Base-by-base conservation (phyloP, 1,139 yeast species). In the Blastobotrys proliferans region DNA sequence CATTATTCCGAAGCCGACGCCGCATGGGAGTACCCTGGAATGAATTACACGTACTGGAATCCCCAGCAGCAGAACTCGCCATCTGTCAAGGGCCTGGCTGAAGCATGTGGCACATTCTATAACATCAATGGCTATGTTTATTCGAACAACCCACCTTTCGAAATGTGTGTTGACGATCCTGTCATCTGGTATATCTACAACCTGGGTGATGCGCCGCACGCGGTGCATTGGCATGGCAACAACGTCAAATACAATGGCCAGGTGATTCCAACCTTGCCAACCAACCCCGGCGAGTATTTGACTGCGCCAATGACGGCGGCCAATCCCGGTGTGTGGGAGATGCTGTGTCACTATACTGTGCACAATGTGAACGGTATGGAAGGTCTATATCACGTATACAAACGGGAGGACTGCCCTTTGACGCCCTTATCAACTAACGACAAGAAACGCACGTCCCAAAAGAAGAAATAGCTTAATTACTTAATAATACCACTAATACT, bases 161-260 rank as follows among this genome's bases (percentile, higher is more conserved):
- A 39, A 25, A 39, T 26, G 31, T 39, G 42, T 24, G 37, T 39
- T 4, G 42, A 33, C 26, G 42, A 39, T 39, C 37, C 30, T 6
- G 42, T 21, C 10, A 39, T 39, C 20, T 39, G 42, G 42, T 39
- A 39, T 21, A 33, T 39, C 10, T 39, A 39, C 32, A 39, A 39
- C 26, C 14, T 39, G 32, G 42, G 42, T 5, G 42, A 39, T 14
- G 42, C 42, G 3, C 42, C 42, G 6, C 42, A 39, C 20, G 11
- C 42, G 6, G 31, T 32, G 20, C 42, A 39, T 21, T 39, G 37
- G 37, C 42, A 39, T 18, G 42, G 42, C 11, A 39, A 39, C 20
- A 32, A 32, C 17, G 38, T 39, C 14, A 13, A 11, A 4, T 21
- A 14, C 3, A 28, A 37, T 28, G 42, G 38, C 3, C 18, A 19